Evolutionary conservation across 2,329 filamentous ascomycete species (phyloP).

Genomic region (Cadophora gregata): DNA sequence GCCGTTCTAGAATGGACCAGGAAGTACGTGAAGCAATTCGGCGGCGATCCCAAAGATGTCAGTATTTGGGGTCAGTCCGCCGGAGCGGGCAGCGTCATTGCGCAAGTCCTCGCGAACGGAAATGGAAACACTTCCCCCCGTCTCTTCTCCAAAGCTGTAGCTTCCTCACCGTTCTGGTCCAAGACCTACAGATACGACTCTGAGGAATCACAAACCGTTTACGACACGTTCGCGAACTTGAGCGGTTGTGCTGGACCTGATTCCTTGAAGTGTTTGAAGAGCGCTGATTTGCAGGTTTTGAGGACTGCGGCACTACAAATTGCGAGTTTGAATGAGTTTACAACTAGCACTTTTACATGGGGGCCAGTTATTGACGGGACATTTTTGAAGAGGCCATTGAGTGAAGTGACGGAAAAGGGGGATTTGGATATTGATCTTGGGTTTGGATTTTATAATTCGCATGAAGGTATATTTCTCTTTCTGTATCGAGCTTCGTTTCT

Average conservation of each 20-base stretch:
- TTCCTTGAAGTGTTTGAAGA: conserved; percentile 61
- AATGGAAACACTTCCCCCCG: conserved; percentile 48
- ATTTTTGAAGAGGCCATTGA: conserved; percentile 57
- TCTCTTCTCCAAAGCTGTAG: conserved; percentile 58
- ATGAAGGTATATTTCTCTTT: conserved; percentile 49
- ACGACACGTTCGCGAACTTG: conserved; percentile 51
- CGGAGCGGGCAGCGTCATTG: conserved; percentile 58
- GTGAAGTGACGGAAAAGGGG: conserved; percentile 47
- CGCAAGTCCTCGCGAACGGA: conserved; percentile 56
- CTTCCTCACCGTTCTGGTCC: conserved; percentile 58
- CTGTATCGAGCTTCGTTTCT: not conserved
- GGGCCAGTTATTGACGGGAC: conserved; percentile 63
- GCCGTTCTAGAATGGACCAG: conserved; percentile 63
- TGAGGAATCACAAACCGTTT: conserved; percentile 51
- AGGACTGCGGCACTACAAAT: conserved; percentile 58
- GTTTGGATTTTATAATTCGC: conserved; percentile 65
- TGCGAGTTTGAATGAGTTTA: conserved; percentile 56
- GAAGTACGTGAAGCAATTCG: conserved; percentile 63
- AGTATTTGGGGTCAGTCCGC: conserved; percentile 67
- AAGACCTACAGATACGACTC: conserved; percentile 58
- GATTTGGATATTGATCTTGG: conserved; percentile 53
- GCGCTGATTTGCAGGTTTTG: conserved; percentile 57
- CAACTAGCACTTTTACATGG: conserved; percentile 63
- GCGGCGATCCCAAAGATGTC: conserved; percentile 61
- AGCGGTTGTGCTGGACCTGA: conserved; percentile 51